Evolutionary conservation across 805 yeast species (phyloP).

Genomic region (Peterozyma toletana): DNA sequence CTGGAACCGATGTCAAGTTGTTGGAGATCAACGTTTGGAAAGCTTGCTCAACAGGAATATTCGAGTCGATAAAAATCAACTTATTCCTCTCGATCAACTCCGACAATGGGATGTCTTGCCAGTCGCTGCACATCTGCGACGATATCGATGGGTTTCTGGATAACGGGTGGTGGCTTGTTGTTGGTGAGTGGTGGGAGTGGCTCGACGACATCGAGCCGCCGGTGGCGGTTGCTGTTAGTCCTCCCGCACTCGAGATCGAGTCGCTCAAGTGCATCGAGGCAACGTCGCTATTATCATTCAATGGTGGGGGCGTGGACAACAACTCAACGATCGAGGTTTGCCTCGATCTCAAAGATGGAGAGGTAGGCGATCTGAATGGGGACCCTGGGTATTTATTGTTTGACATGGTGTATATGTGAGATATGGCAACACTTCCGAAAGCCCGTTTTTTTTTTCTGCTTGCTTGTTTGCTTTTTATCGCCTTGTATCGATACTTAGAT

Average conservation of each 20-base stretch:
- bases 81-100: slow-evolving; percentile 77
- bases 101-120: slow-evolving; percentile 66
- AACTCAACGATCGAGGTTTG: slow-evolving; percentile 71
- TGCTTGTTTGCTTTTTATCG: too few relatives aligned
- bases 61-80: slow-evolving; percentile 60
- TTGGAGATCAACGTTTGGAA: slow-evolving; percentile 69
- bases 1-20: slow-evolving; percentile 83
- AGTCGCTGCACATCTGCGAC: slow-evolving; percentile 33
- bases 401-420: too few relatives aligned
- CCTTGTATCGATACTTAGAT: too few relatives aligned
- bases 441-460: too few relatives aligned
- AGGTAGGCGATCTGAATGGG: slow-evolving; percentile 29
- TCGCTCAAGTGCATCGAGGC: slow-evolving; percentile 10
- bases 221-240: slow-evolving; percentile 2
- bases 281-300: slow-evolving; percentile 17
- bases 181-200: too few relatives aligned
- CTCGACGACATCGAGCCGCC: neutral
- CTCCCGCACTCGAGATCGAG: slow-evolving; percentile 5
- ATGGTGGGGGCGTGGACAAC: slow-evolving; percentile 69
- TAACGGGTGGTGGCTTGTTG: slow-evolving; percentile 6
- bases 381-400: slow-evolving; percentile 28
- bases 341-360: slow-evolving; percentile 28
- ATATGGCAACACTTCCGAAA: too few relatives aligned
- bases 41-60: slow-evolving; percentile 78
- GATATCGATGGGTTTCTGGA: slow-evolving; percentile 32